phyloP scores from a whole-genome alignment of 2,329 filamentous ascomycete genomes.

The Lecanicillium sp. region DNA sequence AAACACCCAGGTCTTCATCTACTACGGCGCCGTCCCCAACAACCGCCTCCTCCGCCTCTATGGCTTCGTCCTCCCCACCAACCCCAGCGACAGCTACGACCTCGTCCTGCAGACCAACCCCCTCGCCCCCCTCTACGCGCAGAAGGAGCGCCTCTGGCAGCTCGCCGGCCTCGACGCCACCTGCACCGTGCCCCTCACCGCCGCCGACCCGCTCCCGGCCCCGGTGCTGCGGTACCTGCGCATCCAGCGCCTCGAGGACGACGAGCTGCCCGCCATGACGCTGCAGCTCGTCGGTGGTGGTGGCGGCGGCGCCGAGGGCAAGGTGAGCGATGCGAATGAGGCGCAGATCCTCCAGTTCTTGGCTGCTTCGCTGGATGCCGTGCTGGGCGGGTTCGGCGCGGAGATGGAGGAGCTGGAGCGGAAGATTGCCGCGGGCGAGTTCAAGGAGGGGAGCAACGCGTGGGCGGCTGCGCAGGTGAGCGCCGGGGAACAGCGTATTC shows the following conservation, averaged over 20 bases:
- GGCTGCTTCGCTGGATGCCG: slow-evolving; percentile 25
- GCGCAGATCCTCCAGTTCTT: slow-evolving; percentile 25
- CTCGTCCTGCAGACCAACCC: slow-evolving; percentile 30
- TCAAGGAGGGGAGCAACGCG: slow-evolving; percentile 26
- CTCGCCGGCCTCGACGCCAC: slow-evolving; percentile 27
- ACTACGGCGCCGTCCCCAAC: slow-evolving; percentile 28
- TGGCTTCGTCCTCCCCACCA: slow-evolving; percentile 29
- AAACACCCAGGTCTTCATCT: slow-evolving; percentile 25
- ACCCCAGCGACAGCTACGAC: slow-evolving; percentile 31
- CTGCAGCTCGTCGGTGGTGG: slow-evolving; percentile 20
- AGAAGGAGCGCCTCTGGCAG: slow-evolving; percentile 30
- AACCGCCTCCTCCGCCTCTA: slow-evolving; percentile 32
- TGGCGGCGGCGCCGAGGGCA: slow-evolving; percentile 20
- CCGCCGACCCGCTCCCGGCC: slow-evolving; percentile 28
- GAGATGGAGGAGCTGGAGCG: slow-evolving; percentile 26
- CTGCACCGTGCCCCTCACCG: slow-evolving; percentile 28
- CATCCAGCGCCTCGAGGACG: slow-evolving; percentile 28
- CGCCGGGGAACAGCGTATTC: slow-evolving; percentile 25
- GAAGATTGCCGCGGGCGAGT: slow-evolving; percentile 25
- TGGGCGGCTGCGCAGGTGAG: slow-evolving; percentile 28
- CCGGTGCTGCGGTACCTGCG: slow-evolving; percentile 29
- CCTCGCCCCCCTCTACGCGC: slow-evolving; percentile 27
- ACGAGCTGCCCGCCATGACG: slow-evolving; percentile 23
- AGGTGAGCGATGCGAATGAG: slow-evolving; percentile 28
- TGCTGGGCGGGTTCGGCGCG: slow-evolving; percentile 26